A percentile compares a stretch with the other conserved stretches of the same genome.
Evolutionary conservation across 345 rosid genomes (phyloP).

Genomic region (Rhizophora apiculata): DNA sequence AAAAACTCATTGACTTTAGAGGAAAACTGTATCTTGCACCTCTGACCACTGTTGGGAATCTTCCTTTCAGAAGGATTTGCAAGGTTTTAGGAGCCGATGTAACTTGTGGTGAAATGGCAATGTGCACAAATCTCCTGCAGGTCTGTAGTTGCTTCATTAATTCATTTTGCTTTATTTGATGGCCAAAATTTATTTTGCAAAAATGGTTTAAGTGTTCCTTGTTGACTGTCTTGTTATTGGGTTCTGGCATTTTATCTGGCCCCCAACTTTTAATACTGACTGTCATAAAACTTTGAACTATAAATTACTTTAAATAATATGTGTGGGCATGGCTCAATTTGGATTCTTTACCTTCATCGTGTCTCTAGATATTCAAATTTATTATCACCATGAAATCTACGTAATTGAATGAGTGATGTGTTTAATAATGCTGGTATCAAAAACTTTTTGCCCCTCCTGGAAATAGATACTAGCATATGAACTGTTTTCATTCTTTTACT

Average conservation of each 20-base stretch:
- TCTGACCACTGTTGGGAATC: slow-evolving; percentile 93
- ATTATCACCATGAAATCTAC: too few species aligned
- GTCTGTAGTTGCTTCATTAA: slow-evolving; percentile 29
- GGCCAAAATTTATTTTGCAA: not conserved
- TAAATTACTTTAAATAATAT: too few species aligned
- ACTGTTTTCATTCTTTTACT: not conserved
- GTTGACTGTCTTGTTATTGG: too few species aligned
- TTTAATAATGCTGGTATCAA: too few species aligned
- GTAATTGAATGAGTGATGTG: too few species aligned
- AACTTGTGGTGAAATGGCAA: slow-evolving; percentile 99
- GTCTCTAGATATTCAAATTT: not conserved
- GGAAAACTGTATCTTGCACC: slow-evolving; percentile 93
- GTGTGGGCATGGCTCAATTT: not conserved
- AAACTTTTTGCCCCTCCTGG: not conserved
- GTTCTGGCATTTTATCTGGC: too few species aligned
- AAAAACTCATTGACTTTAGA: slow-evolving; percentile 81
- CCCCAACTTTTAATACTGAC: too few species aligned
- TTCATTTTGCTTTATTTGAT: not conserved
- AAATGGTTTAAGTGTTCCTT: not conserved
- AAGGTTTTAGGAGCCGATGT: slow-evolving; percentile 86
- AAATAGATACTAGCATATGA: not conserved
- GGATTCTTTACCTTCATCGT: not conserved
- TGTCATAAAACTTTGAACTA: too few species aligned
- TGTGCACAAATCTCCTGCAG: slow-evolving; percentile 95
- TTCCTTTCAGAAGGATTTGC: slow-evolving; percentile 94